Percentiles rank a stretch among this genome's conserved stretches.
phyloP scores from a whole-genome alignment of 2,329 filamentous ascomycete species.

The Fusarium pseudocircinatum region DNA sequence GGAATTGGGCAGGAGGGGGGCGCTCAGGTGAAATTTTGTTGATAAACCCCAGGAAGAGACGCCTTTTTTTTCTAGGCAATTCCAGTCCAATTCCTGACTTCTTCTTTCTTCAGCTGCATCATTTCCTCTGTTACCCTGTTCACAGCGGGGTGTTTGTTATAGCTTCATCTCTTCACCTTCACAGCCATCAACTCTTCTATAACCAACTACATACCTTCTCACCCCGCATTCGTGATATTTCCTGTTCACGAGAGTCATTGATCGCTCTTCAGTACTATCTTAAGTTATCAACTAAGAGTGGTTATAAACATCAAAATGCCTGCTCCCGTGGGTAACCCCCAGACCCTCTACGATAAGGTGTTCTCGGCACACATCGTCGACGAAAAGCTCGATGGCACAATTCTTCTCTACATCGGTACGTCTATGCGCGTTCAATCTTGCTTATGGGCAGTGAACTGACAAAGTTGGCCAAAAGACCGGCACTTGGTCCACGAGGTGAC shows the following conservation, averaged over 20 bases:
- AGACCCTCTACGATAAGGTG: constrained; percentile 98
- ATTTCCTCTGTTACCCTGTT: not conserved
- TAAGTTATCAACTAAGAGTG: not conserved
- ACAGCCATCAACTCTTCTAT: not conserved
- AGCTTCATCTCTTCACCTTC: constrained; percentile 12
- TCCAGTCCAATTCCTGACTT: constrained; percentile 11
- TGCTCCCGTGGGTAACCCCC: constrained; percentile 73
- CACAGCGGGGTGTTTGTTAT: not conserved
- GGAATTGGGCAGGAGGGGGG: constrained; percentile 24
- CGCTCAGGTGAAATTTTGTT: constrained; percentile 39
- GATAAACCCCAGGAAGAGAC: constrained; percentile 40
- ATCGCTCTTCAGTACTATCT: not conserved
- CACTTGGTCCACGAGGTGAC: constrained; percentile 99
- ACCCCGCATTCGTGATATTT: not conserved
- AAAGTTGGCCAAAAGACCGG: constrained; percentile 67
- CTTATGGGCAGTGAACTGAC: constrained; percentile 16
- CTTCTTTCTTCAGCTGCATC: not conserved
- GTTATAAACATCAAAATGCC: constrained; percentile 70
- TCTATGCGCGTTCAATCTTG: constrained; percentile 5
- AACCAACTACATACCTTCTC: not conserved
- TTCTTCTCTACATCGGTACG: constrained; percentile 92
- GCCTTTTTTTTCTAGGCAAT: constrained; percentile 21
- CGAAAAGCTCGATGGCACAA: constrained; percentile 91
- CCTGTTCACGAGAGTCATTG: not conserved
- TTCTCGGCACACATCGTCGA: constrained; percentile 94